Evolutionary conservation across 768 basidiomycete genomes (phyloP), one percentile per base, ranked within the genome.

Genomic region (Cystofilobasidium macerans): DNA sequence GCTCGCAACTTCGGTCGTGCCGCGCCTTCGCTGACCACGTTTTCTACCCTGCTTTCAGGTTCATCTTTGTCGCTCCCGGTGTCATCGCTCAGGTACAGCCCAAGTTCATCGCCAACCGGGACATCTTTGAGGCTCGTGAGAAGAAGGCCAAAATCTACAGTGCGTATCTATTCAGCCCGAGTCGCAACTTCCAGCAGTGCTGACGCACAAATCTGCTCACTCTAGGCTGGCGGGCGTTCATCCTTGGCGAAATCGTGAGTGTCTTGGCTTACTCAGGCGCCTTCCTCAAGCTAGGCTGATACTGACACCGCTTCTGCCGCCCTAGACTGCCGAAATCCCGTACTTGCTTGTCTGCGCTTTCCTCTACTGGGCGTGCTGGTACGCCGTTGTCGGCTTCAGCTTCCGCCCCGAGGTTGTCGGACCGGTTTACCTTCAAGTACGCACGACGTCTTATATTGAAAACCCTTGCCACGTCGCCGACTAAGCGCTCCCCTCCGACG

Each of bases 341-440:
- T 74, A 74, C 43, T 68, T 74, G 14, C 54, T 74, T 33, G 59
- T 47, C 12, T 43, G 56, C 26, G 33, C 69, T 9, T 69, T 68
- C 28, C 69, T 70, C 65, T 69, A 67, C 69, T 69, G 45, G 26
- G 57, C 30, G 13, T 64, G 36, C 43, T 61, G 64, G 65, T 69
- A 61, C 38, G 64, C 75, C 9, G 71, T 71, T 42, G 73, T 74
- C 36, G 73, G 74, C 16, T 73, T 74, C 61, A 71, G 70, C 61
- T 71, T 71, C 66, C 36, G 69, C 14, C 71, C 73, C 0, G 48
- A 71, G 30, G 69, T 57, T 32, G 73, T 71, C 1, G 75, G 73
- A 24, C 73, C 73, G 1, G 72, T 74, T 12, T 75, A n/a, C n/a
- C n/a, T n/a, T n/a, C n/a, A n/a, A n/a, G n/a, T n/a, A n/a, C n/a